Conservation (phyloP, 805 yeast species). For the Wickerhamiella brachini region DNA sequence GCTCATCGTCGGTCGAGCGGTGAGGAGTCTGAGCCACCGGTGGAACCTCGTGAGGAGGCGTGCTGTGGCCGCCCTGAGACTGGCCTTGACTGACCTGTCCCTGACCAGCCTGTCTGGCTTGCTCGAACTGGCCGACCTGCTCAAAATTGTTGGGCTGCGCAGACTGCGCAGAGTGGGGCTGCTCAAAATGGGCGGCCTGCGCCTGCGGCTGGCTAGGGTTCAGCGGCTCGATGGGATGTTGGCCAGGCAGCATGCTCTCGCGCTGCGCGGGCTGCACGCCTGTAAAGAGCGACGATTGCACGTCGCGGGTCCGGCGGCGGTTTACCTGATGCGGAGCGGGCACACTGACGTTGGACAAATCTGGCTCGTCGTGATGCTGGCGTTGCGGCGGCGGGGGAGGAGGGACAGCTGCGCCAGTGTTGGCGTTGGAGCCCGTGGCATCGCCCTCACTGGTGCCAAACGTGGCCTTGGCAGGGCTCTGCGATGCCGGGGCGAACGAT, state of each 20-base stretch:
- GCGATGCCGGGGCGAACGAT: not conserved
- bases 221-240: not conserved
- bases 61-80: not conserved
- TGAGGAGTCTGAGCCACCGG: not conserved
- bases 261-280: constrained; percentile 1
- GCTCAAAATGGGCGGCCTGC: not conserved
- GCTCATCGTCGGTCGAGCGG: constrained; percentile 9
- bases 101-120: too few species aligned
- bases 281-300: constrained; percentile 1
- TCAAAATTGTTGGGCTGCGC: too few species aligned
- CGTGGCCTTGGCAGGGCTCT: constrained; percentile 6
- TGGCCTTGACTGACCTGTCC: too few species aligned
- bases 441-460: too few species aligned
- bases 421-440: too few species aligned
- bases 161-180: too few species aligned
- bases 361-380: not conserved
- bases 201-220: not conserved
- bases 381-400: constrained; percentile 2
- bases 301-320: constrained; percentile 1
- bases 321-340: not conserved
- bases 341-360: not conserved
- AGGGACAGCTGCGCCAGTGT: not conserved
- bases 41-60: not conserved
- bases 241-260: not conserved
- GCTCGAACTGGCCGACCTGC: too few species aligned